Conservation (phyloP, 2,329 filamentous ascomycete species). For the Alternaria sp. region DNA sequence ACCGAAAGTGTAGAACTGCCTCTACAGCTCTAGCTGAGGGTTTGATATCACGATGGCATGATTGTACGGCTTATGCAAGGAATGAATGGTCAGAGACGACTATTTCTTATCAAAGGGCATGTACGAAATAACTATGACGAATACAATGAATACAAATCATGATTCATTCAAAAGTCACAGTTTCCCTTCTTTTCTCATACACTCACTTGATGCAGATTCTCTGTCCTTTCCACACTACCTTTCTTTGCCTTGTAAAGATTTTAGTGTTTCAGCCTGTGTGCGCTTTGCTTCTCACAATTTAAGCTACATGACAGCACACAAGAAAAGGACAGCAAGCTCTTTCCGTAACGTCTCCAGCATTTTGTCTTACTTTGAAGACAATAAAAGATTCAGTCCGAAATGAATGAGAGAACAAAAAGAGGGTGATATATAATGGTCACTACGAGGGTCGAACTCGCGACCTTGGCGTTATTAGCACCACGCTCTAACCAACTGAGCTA, state of each 20-base stretch:
- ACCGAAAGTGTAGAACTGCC: slow-evolving; percentile 5
- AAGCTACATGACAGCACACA: no score
- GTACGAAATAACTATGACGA: neutral
- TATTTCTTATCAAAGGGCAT: neutral
- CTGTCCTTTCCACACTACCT: no score
- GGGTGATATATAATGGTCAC: no score
- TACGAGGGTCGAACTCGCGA: slow-evolving; percentile 30
- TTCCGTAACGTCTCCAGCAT: no score
- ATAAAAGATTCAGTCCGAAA: no score
- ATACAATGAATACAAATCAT: neutral
- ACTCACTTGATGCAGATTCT: no score
- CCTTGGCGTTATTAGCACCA: slow-evolving; percentile 1
- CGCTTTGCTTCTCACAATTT: no score
- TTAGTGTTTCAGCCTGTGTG: no score
- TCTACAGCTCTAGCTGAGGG: neutral
- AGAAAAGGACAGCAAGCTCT: no score
- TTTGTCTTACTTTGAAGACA: no score
- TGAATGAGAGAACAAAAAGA: neutral
- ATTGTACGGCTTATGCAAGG: neutral
- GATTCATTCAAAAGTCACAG: neutral
- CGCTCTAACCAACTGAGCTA: slow-evolving; percentile 1
- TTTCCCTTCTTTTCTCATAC: neutral
- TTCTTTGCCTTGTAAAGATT: no score
- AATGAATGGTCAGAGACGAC: neutral
- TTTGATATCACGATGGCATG: neutral